A percentile compares a stretch with the other conserved stretches of the same genome.
phyloP scores from a whole-genome alignment of 345 rosid genomes.

The Syzygium jambos region DNA sequence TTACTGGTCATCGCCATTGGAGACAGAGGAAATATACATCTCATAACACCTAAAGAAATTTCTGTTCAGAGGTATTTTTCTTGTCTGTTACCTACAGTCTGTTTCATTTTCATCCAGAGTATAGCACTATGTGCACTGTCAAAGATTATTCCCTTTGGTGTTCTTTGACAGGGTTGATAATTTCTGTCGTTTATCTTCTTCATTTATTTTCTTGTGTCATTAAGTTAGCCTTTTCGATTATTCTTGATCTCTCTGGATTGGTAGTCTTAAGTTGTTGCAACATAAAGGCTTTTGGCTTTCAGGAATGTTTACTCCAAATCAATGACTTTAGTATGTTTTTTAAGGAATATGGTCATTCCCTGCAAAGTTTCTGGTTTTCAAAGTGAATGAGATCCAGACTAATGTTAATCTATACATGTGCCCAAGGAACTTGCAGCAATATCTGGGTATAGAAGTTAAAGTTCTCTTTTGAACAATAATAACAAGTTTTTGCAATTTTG shows the following conservation, averaged over 20 bases:
- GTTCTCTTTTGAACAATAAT: not conserved
- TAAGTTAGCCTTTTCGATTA: not conserved
- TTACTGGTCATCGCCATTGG: slow-evolving; percentile 78
- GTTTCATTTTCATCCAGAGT: not conserved
- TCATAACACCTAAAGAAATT: slow-evolving; percentile 2
- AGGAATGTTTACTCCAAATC: not conserved
- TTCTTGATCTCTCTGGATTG: not conserved
- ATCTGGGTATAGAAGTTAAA: not conserved
- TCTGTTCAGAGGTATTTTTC: not conserved
- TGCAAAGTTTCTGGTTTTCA: not conserved
- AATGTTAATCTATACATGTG: not conserved
- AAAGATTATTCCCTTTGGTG: not conserved
- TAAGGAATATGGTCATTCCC: not conserved
- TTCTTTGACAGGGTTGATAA: not conserved
- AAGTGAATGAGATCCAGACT: not conserved
- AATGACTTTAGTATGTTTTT: not conserved
- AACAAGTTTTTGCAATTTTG: not conserved
- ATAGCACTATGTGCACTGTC: not conserved
- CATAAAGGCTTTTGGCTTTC: not conserved
- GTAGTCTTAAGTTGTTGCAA: not conserved
- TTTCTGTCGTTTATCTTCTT: not conserved
- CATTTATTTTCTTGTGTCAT: not conserved
- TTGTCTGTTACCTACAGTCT: too few relatives aligned
- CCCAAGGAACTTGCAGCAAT: not conserved
- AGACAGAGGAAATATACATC: slow-evolving; percentile 52